phyloP scores from a whole-genome alignment of 139 green algal species.

The Chlamydomonas sp. region DNA sequence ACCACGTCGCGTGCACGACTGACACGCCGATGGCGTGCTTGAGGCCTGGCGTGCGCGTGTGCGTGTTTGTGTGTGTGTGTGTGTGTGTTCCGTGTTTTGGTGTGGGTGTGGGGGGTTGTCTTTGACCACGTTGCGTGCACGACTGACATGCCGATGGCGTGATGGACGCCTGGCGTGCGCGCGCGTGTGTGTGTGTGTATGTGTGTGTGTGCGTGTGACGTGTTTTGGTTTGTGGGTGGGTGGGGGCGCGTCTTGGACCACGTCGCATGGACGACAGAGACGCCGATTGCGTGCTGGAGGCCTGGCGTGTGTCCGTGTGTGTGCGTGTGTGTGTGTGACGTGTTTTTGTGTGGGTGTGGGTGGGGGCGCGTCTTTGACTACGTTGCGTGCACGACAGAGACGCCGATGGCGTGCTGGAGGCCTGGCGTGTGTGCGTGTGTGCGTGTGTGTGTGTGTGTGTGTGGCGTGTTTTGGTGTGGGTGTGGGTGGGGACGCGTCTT shows the following conservation, averaged over 20 bases:
- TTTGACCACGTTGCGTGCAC: conserved; percentile 79
- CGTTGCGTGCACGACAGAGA: too few species aligned
- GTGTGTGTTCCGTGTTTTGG: too few species aligned
- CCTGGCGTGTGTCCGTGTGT: neutral
- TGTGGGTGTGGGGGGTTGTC: conserved; percentile 58
- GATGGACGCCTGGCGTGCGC: conserved; percentile 17
- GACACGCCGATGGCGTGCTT: conserved; percentile 72
- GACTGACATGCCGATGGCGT: conserved; percentile 75
- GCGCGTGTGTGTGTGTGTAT: neutral
- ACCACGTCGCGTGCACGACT: conserved; percentile 82
- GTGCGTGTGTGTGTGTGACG: too few species aligned
- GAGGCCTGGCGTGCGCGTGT: neutral
- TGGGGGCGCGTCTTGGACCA: conserved; percentile 74
- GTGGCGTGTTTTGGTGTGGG: too few species aligned
- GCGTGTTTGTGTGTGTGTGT: neutral
- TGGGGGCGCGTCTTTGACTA: too few species aligned
- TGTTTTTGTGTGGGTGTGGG: too few species aligned
- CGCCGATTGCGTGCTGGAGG: conserved; percentile 59
- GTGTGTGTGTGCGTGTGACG: too few species aligned
- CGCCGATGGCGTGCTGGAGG: too few species aligned
- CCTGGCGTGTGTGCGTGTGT: too few species aligned
- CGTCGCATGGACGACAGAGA: conserved; percentile 81
- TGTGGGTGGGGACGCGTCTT: too few species aligned
- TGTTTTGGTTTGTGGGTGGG: conserved; percentile 65
- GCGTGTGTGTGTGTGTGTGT: too few species aligned